phyloP scores from a whole-genome alignment of 805 yeast genomes.

The Huiozyma naganishii region DNA sequence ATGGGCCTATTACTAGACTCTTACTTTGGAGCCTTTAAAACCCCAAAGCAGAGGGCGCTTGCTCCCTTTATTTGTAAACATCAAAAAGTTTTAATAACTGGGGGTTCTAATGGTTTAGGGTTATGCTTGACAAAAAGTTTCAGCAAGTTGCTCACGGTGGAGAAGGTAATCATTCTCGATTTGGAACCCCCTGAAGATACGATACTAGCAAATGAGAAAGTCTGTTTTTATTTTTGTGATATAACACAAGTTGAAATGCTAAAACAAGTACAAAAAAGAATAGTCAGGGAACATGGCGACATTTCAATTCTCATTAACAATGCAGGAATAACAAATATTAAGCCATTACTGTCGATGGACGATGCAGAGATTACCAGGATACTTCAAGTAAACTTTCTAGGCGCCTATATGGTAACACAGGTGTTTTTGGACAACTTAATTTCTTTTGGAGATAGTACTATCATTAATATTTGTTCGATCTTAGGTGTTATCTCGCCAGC shows the following conservation, averaged over 20 bases:
- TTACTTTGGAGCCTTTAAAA: too few relatives aligned
- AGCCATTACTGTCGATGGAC: constrained; percentile 41
- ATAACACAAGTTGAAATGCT: constrained; percentile 46
- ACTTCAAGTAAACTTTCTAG: constrained; percentile 55
- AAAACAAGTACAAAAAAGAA: constrained; percentile 27
- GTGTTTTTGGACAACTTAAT: constrained; percentile 69
- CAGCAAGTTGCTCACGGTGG: constrained; percentile 24
- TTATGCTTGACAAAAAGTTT: constrained; percentile 44
- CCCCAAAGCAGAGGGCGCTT: too few relatives aligned
- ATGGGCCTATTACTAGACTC: too few relatives aligned
- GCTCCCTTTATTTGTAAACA: too few relatives aligned
- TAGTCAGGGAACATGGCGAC: constrained; percentile 40
- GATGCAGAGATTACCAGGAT: constrained; percentile 51
- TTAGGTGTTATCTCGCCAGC: constrained; percentile 83
- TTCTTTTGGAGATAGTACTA: constrained; percentile 49
- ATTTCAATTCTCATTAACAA: constrained; percentile 71
- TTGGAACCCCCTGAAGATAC: constrained; percentile 26
- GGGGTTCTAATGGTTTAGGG: constrained; percentile 79
- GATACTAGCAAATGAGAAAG: constrained; percentile 28
- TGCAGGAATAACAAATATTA: constrained; percentile 67
- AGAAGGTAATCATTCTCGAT: constrained; percentile 60
- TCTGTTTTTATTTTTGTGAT: constrained; percentile 56
- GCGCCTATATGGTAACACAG: constrained; percentile 61
- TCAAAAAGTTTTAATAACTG: constrained; percentile 53
- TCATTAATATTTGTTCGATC: constrained; percentile 75